Evolutionary conservation across 2,329 filamentous ascomycete genomes (phyloP), one percentile per base, ranked within the genome.

Genomic region (Hymenotorrendiella dingleyae): DNA sequence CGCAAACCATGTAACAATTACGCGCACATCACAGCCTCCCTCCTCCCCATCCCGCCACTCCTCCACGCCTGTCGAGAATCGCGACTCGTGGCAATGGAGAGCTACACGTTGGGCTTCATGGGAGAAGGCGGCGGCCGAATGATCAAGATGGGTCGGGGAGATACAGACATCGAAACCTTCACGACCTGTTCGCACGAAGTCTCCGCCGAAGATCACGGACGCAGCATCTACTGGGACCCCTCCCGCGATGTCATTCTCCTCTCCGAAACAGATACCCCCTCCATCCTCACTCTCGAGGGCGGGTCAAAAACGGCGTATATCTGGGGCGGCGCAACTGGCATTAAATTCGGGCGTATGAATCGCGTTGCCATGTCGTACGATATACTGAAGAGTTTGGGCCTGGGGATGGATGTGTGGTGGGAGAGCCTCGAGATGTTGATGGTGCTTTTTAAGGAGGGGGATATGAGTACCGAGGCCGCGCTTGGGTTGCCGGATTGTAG

Each of bases 381-480:
- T 17, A 42, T 37, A 10, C 11, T 47, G 33, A 32, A 22, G 20
- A 26, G 34, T 16, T n/a, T 32, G 3, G 34, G 33, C 3, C 5
- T 36, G 58, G 77, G 72, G 56, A 84, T 82, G 45, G 75, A 77
- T 0, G 81, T 84, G 40, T 55, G 74, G n/a, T 64, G 85, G 42
- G 74, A 68, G 34, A 76, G 0, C 68, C 78, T 49, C 72, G 72
- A 2, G 56, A 69, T 16, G 58, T 22, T 45, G 36, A 17, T 10
- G 12, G 24, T 42, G 14, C 20, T 42, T 32, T 14, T 30, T 32
- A 27, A 32, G 27, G 24, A 12, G 6, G 11, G 20, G 16, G 19
- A 9, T 16, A 11, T 22, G n/a, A 30, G 8, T 16, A 12, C 14
- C 21, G 19, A 20, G 30, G 21, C 10, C 4, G 16, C 19, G 9